phyloP scores from a whole-genome alignment of 768 basidiomycete genomes.

The Lactarius akahatsu region DNA sequence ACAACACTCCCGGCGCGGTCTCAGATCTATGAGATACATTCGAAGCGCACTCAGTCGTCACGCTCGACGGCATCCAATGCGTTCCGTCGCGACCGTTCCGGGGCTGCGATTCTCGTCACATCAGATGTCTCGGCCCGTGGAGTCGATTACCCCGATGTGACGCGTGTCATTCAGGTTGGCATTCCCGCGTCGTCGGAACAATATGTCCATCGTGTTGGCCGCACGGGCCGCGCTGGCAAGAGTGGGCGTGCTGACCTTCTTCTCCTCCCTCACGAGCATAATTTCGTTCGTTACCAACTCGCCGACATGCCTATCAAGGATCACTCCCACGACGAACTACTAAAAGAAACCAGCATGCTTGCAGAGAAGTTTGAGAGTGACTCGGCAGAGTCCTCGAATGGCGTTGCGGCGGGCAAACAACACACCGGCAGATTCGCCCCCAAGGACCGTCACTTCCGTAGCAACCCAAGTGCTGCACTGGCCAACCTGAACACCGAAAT shows the following conservation, averaged over 20 bases:
- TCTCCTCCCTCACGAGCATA: conserved; percentile 74
- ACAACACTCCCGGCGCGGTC: conserved; percentile 56
- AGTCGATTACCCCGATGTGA: conserved; percentile 86
- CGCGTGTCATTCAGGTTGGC: conserved; percentile 89
- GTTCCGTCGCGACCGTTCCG: conserved; percentile 56
- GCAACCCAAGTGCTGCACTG: conserved; percentile 10
- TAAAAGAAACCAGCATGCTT: conserved; percentile 46
- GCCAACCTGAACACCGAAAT: conserved; percentile 29
- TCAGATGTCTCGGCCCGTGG: conserved; percentile 90
- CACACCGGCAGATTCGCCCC: neutral
- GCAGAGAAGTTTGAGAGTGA: conserved; percentile 49
- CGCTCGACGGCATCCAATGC: conserved; percentile 56
- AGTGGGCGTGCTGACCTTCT: conserved; percentile 76
- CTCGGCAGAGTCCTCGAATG: conserved; percentile 38
- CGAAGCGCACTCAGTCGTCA: conserved; percentile 59
- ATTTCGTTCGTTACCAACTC: conserved; percentile 62
- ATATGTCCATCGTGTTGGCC: conserved; percentile 84
- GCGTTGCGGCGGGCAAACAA: conserved; percentile 3
- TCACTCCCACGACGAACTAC: conserved; percentile 49
- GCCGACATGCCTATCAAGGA: conserved; percentile 67
- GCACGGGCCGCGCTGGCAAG: conserved; percentile 70
- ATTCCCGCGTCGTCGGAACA: conserved; percentile 65
- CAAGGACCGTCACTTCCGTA: neutral
- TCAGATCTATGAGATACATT: conserved; percentile 77
- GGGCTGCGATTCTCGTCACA: conserved; percentile 68